Conservation (phyloP, 192 early-diverging fungal species). For the Chytriomyces confervae region DNA sequence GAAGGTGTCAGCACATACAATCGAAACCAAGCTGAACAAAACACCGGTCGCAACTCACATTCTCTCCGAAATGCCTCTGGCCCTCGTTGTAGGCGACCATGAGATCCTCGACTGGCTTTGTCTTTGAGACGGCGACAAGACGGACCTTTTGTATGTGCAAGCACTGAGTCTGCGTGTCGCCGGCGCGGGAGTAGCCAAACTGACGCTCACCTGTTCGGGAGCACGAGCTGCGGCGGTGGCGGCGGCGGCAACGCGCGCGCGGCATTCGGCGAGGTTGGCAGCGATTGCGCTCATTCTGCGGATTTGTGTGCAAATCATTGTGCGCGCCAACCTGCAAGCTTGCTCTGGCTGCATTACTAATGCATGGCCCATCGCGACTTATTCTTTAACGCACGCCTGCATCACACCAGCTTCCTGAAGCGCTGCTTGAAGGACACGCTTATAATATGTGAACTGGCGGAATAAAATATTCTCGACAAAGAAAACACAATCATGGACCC, state of each 20-base stretch:
- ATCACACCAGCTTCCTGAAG: too few species aligned
- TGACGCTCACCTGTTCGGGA: background rate
- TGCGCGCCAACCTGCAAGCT: background rate
- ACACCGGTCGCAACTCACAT: constrained; percentile 61
- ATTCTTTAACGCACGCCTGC: too few species aligned
- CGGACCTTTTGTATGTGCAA: constrained; percentile 44
- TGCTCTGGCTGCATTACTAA: background rate
- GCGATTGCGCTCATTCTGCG: constrained; percentile 1
- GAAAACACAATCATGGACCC: too few species aligned
- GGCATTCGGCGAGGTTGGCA: constrained; percentile 21
- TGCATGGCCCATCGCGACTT: background rate
- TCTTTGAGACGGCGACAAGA: constrained; percentile 94
- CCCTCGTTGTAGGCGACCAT: constrained; percentile 76
- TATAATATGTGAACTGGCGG: too few species aligned
- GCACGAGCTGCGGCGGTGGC: background rate
- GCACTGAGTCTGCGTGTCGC: background rate
- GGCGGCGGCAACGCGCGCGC: constrained; percentile 17
- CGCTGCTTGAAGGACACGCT: too few species aligned
- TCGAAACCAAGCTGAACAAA: constrained; percentile 21
- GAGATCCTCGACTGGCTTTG: constrained; percentile 85
- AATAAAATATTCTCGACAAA: too few species aligned
- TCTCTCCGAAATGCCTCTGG: constrained; percentile 97
- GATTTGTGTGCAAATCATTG: background rate
- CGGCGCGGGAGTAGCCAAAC: background rate
- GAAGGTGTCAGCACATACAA: background rate